Evolutionary conservation across 2,329 filamentous ascomycete genomes (phyloP).

Genomic region (Juglanconis sp.): DNA sequence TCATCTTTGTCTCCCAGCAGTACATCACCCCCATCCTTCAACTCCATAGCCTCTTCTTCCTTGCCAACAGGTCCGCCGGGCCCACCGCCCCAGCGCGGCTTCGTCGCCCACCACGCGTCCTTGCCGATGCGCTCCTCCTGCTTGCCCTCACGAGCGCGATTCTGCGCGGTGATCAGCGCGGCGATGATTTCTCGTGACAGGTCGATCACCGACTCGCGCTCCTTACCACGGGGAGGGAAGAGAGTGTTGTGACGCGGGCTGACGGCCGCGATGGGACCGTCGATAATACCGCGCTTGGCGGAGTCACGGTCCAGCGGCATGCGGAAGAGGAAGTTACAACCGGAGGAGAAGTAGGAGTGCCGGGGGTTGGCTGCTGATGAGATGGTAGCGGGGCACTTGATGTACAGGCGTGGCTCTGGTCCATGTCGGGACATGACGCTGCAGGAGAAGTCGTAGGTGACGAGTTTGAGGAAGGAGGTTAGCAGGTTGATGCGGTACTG

Average conservation of each 20-base stretch:
- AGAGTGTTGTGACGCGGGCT: constrained; percentile 53
- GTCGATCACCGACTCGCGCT: constrained; percentile 59
- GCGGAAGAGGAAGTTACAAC: constrained; percentile 59
- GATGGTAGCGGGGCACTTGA: constrained; percentile 37
- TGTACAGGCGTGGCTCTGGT: constrained; percentile 59
- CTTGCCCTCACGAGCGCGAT: constrained; percentile 56
- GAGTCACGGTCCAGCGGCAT: constrained; percentile 57
- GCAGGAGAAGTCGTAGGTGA: constrained; percentile 65
- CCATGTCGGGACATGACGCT: constrained; percentile 57
- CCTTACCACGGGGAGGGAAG: constrained; percentile 41
- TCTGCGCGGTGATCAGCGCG: constrained; percentile 60
- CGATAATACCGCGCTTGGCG: constrained; percentile 56
- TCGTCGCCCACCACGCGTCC: constrained; percentile 59
- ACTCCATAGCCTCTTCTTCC: constrained; percentile 44
- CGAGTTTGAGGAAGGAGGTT: constrained; percentile 59
- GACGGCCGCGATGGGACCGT: constrained; percentile 60
- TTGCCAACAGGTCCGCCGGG: constrained; percentile 60
- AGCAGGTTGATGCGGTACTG: constrained; percentile 57
- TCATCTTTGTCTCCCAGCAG: constrained; percentile 45
- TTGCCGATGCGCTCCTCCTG: constrained; percentile 55
- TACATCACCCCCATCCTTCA: constrained; percentile 31
- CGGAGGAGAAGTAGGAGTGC: constrained; percentile 56
- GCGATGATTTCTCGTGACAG: constrained; percentile 59
- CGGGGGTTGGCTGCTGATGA: constrained; percentile 25
- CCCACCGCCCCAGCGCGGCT: constrained; percentile 61